Conservation (phyloP, 116 monocot species). For the Dioscorea cayenensis region DNA sequence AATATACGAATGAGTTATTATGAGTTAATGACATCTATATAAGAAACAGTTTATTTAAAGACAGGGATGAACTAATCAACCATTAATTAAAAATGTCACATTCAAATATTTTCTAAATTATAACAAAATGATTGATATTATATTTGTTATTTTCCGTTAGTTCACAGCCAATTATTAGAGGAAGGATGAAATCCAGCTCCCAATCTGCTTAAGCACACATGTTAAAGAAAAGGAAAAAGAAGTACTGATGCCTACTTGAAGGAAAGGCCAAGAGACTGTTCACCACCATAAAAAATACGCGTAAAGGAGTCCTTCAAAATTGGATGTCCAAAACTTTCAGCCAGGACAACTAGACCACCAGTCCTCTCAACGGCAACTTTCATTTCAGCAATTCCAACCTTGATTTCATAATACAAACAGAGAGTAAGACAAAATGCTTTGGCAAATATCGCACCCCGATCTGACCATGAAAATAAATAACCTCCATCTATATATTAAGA, state of each 20-base stretch:
- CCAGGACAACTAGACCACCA: constrained; percentile 94
- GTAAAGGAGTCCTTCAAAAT: constrained; percentile 96
- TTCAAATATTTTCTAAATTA: too few relatives aligned
- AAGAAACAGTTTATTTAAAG: too few relatives aligned
- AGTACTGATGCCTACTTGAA: constrained; percentile 72
- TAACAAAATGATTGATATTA: too few relatives aligned
- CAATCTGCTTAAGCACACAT: background rate
- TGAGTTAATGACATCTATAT: too few relatives aligned
- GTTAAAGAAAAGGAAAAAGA: constrained; percentile 1
- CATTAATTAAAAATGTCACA: too few relatives aligned
- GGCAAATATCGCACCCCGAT: background rate
- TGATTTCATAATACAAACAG: constrained; percentile 9
- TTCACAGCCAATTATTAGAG: background rate
- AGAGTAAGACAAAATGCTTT: constrained; percentile 1
- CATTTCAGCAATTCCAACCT: constrained; percentile 99
- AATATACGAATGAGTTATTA: too few relatives aligned
- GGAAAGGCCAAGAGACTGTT: constrained; percentile 90
- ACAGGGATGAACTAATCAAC: too few relatives aligned
- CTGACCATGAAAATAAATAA: background rate
- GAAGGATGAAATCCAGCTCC: background rate
- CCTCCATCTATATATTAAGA: background rate
- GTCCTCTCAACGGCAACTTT: constrained; percentile 91
- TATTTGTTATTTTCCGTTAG: too few relatives aligned
- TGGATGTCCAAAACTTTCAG: constrained; percentile 94
- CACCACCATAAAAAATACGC: constrained; percentile 78